phyloP scores from a whole-genome alignment of 73 alveolate genomes.

The Paramecium pentaurelia region DNA sequence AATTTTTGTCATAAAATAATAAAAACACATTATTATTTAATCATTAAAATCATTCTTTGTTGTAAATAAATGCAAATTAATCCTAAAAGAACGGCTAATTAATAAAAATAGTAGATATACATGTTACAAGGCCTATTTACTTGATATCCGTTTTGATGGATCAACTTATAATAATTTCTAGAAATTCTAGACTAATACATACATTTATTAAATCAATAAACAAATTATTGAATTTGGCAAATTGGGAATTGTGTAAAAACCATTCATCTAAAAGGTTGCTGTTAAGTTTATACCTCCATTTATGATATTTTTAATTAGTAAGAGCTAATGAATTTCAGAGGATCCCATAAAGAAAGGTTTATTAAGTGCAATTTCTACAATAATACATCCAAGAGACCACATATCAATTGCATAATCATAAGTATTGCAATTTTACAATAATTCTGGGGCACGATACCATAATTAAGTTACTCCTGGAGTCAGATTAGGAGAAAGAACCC shows the following conservation, averaged over 20 bases:
- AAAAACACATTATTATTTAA: not conserved
- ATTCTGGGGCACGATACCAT: constrained; percentile 82
- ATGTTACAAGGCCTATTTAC: not conserved
- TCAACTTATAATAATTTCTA: not conserved
- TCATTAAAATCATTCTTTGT: not conserved
- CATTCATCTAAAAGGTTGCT: not conserved
- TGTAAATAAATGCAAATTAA: constrained; percentile 2
- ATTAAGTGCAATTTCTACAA: constrained; percentile 54
- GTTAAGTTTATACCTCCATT: not conserved
- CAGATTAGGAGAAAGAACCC: not conserved
- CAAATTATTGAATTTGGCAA: not conserved
- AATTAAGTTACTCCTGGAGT: constrained; percentile 14
- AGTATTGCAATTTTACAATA: constrained; percentile 62
- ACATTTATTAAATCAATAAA: constrained; percentile 13
- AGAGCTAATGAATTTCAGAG: constrained; percentile 31
- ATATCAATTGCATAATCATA: constrained; percentile 76
- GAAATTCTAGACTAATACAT: not conserved
- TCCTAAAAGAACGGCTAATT: constrained; percentile 10
- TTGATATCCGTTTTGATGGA: not conserved
- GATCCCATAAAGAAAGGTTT: constrained; percentile 48
- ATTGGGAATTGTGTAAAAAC: not conserved
- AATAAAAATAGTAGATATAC: not conserved
- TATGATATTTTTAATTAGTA: not conserved
- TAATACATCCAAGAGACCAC: constrained; percentile 84
- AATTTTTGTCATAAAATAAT: not conserved